phyloP scores from a whole-genome alignment of 176 grass and related monocot species.

The Hyparrhenia diplandra region DNA sequence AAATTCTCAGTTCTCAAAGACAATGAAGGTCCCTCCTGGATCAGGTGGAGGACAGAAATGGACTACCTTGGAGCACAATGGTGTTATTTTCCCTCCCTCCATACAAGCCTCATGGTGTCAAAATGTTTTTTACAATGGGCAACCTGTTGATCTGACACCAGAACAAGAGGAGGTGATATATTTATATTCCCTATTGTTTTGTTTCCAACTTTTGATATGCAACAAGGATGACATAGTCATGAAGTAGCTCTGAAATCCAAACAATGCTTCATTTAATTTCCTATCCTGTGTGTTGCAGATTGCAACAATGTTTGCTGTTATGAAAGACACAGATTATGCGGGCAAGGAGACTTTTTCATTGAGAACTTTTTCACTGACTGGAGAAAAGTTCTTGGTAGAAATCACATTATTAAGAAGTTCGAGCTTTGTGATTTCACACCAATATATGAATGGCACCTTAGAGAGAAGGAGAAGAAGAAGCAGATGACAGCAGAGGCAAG shows the following conservation, averaged over 20 bases:
- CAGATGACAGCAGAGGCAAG: constrained; percentile 90
- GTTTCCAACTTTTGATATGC: neutral
- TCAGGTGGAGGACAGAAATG: constrained; percentile 88
- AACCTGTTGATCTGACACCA: constrained; percentile 81
- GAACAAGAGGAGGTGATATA: constrained; percentile 87
- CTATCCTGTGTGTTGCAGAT: constrained; percentile 48
- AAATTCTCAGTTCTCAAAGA: constrained; percentile 66
- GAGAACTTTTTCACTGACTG: constrained; percentile 91
- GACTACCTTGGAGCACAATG: constrained; percentile 84
- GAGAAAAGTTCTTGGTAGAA: constrained; percentile 82
- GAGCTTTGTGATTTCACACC: constrained; percentile 89
- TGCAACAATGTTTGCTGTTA: constrained; percentile 99
- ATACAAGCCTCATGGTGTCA: constrained; percentile 83
- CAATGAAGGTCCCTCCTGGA: constrained; percentile 72
- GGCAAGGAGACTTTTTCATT: constrained; percentile 63
- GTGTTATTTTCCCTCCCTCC: constrained; percentile 92
- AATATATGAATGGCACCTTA: constrained; percentile 94
- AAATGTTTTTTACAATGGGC: constrained; percentile 95
- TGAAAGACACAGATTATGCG: constrained; percentile 88
- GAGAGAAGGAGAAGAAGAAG: constrained; percentile 92
- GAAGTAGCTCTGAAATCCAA: neutral
- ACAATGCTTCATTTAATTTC: neutral
- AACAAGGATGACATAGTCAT: neutral
- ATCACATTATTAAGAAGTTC: constrained; percentile 89
- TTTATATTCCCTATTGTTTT: constrained; percentile 22